Percentiles rank a stretch among this genome's conserved stretches.
These are phyloP conservation scores for Salix arbutifolia DNA, from an alignment of 345 rosid species.

Conservation along the genomic window DNA sequence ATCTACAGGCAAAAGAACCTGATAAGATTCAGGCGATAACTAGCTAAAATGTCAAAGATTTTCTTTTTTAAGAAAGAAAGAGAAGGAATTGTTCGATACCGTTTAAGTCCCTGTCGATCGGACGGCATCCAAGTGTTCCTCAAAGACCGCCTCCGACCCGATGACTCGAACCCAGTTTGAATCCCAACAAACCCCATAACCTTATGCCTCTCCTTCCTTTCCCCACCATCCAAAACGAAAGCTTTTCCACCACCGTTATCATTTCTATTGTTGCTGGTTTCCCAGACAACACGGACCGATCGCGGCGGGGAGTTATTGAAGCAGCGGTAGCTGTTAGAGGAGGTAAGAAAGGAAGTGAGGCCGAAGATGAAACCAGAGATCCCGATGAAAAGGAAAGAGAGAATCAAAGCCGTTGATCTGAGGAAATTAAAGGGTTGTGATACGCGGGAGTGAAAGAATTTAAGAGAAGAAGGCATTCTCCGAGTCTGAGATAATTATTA, in stretches of 20 bases:
- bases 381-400: conserved; percentile 53
- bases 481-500: neutral
- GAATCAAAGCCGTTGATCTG: conserved; percentile 46
- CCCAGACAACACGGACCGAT: conserved; percentile 66
- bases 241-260: conserved; percentile 10
- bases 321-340: conserved; percentile 14
- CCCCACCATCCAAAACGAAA: conserved; percentile 6
- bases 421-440: conserved; percentile 27
- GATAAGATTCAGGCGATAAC: neutral
- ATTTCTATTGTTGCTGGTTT: conserved; percentile 21
- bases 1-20: neutral
- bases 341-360: conserved; percentile 43
- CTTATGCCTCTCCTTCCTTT: conserved; percentile 47
- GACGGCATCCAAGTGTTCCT: conserved; percentile 93
- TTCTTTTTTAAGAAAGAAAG: neutral
- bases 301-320: conserved; percentile 27
- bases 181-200: conserved; percentile 92
- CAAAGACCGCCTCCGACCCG: conserved; percentile 63
- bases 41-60: neutral
- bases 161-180: conserved; percentile 73
- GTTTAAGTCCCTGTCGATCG: conserved; percentile 68
- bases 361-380: conserved; percentile 64
- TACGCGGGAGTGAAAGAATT: conserved; percentile 48
- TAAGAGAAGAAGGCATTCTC: conserved; percentile 72
- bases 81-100: conserved; percentile 32